Evolutionary conservation across 1,284 basidiomycete genomes (phyloP), one percentile per base, ranked within the genome.

Genomic region (Ceratobasidium theobromae): DNA sequence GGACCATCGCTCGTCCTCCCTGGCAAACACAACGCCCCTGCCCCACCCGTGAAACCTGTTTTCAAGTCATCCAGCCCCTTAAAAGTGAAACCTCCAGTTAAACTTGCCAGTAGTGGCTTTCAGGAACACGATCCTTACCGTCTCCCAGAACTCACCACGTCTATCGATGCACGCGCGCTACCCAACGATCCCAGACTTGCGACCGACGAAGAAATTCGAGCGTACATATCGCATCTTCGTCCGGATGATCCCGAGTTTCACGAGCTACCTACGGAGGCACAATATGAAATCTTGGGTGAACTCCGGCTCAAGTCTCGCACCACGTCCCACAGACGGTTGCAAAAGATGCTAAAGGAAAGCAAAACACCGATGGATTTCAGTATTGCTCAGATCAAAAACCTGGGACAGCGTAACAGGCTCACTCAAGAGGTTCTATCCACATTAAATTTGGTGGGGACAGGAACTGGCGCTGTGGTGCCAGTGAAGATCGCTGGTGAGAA

Each of bases 271-370:
- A 93, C 93, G 0, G 95, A 98, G 76, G 86, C 97, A 23, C 95
- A 99, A 74, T 99, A 99, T 76, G 97, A 99, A 79, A 95, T 99
- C 70, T 89, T 99, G 30, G 96, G 96, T 66, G 97, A 99, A 77
- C 79, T 98, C 66, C 86, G 95, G 3, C 80, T 96, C 48, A 94
- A 94, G 74, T 98, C 95, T 1, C 85, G 97, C 1, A 94, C 97
- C 76, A 96, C 94, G 5, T 97, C 93, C 4, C 90, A 95, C 78
- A 86, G 86, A 55, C 89, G 97, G 9, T 79, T 99, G 32, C 90
- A 96, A 72, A 87, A 89, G 65, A 99, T 99, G 97, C 79, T 98
- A 5, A 81, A 81, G 51, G 84, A 83, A 11, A 84, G 95, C 0
- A 83, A 83, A 1, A 96, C 95, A 0, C 87, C 96, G 0, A 81